Evolutionary conservation across 2,329 filamentous ascomycete species (phyloP).

Genomic region (Xylariaceae sp.): DNA sequence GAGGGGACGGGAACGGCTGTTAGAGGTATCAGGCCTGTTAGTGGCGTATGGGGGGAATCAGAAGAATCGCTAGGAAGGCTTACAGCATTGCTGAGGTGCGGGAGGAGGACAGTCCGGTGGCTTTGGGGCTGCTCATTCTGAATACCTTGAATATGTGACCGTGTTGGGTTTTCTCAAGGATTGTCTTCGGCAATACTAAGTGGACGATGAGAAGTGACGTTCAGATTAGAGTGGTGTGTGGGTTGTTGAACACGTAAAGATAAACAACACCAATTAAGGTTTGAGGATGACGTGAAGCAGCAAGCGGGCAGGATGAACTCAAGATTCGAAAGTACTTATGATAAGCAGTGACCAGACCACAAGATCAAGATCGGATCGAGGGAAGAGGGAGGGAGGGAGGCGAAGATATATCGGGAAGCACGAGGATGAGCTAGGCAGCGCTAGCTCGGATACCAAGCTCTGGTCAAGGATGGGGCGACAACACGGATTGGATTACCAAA

Average conservation of each 20-base stretch:
- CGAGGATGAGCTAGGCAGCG: neutral
- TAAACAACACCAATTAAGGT: too few relatives aligned
- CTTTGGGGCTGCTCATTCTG: too few relatives aligned
- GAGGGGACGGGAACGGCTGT: conserved; percentile 8
- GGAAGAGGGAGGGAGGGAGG: neutral
- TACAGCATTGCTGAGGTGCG: too few relatives aligned
- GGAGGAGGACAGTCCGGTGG: too few relatives aligned
- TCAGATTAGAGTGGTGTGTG: too few relatives aligned
- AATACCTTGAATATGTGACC: too few relatives aligned
- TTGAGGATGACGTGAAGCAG: neutral
- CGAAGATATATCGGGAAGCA: conserved; percentile 12
- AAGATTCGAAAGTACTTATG: neutral
- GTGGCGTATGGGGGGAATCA: neutral
- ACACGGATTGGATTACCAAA: neutral
- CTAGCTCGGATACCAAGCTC: too few relatives aligned
- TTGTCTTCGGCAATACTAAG: too few relatives aligned
- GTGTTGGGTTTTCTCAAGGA: too few relatives aligned
- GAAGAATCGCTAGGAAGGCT: neutral
- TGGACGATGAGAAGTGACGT: too few relatives aligned
- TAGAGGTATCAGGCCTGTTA: neutral
- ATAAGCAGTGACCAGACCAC: neutral
- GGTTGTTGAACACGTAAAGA: too few relatives aligned
- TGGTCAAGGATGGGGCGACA: too few relatives aligned
- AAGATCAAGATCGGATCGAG: conserved; percentile 7
- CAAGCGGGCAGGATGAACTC: neutral